phyloP scores from a whole-genome alignment of 768 basidiomycete species.

The Leccinum pellstonianum region DNA sequence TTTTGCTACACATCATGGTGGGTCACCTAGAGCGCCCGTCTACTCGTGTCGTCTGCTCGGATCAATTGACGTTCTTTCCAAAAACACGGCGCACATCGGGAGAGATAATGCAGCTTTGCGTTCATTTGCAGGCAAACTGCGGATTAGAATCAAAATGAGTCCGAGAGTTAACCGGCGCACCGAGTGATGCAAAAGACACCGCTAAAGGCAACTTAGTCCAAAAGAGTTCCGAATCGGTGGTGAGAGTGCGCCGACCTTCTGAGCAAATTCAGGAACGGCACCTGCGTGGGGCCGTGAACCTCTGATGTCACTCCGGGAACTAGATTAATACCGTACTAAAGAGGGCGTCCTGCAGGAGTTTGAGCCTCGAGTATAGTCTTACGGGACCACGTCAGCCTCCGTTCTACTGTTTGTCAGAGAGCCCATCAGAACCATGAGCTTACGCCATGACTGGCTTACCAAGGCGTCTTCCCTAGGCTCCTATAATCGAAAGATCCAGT shows the following conservation, averaged over 20 bases:
- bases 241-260: neutral
- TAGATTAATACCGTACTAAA: neutral
- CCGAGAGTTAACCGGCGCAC: neutral
- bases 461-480: neutral
- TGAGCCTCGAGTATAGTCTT: too few species aligned
- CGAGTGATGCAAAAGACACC: too few species aligned
- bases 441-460: neutral
- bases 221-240: neutral
- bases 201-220: neutral
- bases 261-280: neutral
- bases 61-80: too few species aligned
- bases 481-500: neutral
- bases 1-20: too few species aligned
- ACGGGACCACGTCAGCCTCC: neutral
- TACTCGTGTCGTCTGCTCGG: too few species aligned
- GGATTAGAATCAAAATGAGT: too few species aligned
- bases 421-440: neutral
- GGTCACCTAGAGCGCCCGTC: too few species aligned
- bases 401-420: neutral
- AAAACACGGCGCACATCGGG: too few species aligned
- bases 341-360: too few species aligned
- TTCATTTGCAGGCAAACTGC: too few species aligned
- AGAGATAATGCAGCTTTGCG: too few species aligned
- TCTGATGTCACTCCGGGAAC: neutral
- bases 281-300: neutral